phyloP scores from a whole-genome alignment of 129 eudicot genomes.

The Artemisia tridentata region DNA sequence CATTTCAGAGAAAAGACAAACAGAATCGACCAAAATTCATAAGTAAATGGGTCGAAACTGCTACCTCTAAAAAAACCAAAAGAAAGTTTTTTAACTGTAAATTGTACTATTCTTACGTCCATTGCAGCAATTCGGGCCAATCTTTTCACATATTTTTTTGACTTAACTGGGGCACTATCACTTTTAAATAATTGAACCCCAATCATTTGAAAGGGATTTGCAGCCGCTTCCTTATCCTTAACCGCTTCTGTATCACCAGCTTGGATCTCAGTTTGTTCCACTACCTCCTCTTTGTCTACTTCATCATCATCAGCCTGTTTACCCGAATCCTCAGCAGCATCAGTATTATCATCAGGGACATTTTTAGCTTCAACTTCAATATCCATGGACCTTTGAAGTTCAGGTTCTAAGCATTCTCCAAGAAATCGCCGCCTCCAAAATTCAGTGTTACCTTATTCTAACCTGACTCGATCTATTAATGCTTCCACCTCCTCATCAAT shows the following conservation, averaged over 20 bases:
- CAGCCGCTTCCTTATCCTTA: conserved; percentile 75
- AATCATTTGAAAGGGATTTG: conserved; percentile 89
- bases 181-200: conserved; percentile 89
- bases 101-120: conserved; percentile 49
- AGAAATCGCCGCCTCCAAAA: conserved; percentile 91
- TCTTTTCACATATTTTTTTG: conserved; percentile 62
- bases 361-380: conserved; percentile 50
- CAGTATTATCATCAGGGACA: conserved; percentile 55
- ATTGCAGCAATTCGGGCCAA: conserved; percentile 48
- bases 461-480: conserved; percentile 67
- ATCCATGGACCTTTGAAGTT: conserved; percentile 43
- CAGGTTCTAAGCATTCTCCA: conserved; percentile 66
- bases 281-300: conserved; percentile 72
- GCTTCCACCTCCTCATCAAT: conserved; percentile 88
- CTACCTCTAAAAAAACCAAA: not conserved
- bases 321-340: conserved; percentile 41
- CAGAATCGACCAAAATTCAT: not conserved
- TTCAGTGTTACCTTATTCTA: conserved; percentile 92
- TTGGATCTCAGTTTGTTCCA: conserved; percentile 67
- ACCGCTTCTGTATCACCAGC: conserved; percentile 55
- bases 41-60: not conserved
- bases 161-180: conserved; percentile 50
- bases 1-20: not conserved
- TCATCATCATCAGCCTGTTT: conserved; percentile 73
- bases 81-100: not conserved